Evolutionary conservation across 768 basidiomycete species (phyloP).

Genomic region (Pleurotus sapidus): DNA sequence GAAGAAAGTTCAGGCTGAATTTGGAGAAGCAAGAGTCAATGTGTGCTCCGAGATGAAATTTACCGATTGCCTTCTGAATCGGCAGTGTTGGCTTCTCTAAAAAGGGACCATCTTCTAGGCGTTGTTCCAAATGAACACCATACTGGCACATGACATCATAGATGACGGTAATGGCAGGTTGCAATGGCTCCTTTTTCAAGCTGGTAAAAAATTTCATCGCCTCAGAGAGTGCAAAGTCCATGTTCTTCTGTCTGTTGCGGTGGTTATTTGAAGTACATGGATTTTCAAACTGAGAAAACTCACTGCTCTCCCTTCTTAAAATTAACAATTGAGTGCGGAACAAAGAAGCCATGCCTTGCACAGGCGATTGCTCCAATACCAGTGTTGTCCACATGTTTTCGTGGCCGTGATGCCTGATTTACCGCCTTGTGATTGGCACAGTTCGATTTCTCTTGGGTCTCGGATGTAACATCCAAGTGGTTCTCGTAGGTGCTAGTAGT

Average conservation of each 20-base stretch:
- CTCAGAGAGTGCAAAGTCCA: conserved; percentile 22
- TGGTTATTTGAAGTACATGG: too few relatives aligned
- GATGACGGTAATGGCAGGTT: too few relatives aligned
- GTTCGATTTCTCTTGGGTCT: neutral
- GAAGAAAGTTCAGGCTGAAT: too few relatives aligned
- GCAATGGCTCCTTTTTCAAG: neutral
- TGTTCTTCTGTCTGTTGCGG: conserved; percentile 19
- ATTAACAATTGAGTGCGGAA: conserved; percentile 25
- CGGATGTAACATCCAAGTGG: neutral
- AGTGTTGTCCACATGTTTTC: conserved; percentile 12
- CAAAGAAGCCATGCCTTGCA: conserved; percentile 27
- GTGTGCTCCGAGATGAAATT: conserved; percentile 18
- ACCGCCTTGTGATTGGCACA: conserved; percentile 11
- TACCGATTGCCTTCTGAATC: conserved; percentile 5
- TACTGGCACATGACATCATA: too few relatives aligned
- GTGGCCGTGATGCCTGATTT: conserved; percentile 11
- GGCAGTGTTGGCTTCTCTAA: conserved; percentile 3
- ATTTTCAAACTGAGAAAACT: neutral
- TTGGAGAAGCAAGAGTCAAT: neutral
- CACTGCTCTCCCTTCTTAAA: conserved; percentile 27
- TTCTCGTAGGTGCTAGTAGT: too few relatives aligned
- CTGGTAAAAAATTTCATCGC: conserved; percentile 11
- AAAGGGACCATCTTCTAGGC: too few relatives aligned
- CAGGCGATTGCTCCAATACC: conserved; percentile 19
- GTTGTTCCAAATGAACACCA: too few relatives aligned